These are phyloP conservation scores for Fomitiporia mediterranea DNA, from an alignment of 1,284 basidiomycete genomes.

Conservation along the genomic window DNA sequence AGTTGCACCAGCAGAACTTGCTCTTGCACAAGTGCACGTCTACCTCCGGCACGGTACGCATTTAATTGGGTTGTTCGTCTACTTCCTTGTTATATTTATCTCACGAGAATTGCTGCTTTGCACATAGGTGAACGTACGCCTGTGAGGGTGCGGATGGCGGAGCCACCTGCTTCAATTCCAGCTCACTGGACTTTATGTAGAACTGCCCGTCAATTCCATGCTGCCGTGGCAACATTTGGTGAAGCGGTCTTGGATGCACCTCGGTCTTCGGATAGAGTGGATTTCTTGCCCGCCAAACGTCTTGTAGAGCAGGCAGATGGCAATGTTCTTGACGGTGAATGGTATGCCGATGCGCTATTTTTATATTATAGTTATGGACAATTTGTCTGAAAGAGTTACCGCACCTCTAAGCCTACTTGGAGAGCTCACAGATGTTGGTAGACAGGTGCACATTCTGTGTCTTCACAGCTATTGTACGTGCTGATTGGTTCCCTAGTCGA, in stretches of 20 bases:
- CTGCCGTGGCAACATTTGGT: slow-evolving; percentile 37
- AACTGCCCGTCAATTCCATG: slow-evolving; percentile 48
- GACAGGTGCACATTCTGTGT: slow-evolving; percentile 41
- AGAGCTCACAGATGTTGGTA: slow-evolving; percentile 75
- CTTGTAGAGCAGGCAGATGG: slow-evolving; percentile 58
- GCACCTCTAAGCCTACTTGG: slow-evolving; percentile 54
- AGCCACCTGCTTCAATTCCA: slow-evolving; percentile 60
- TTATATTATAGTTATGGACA: not conserved
- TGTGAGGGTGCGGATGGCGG: slow-evolving; percentile 58
- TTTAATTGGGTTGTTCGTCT: not conserved
- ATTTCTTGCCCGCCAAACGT: slow-evolving; percentile 35
- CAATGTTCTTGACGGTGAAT: slow-evolving; percentile 49
- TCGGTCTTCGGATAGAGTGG: slow-evolving; percentile 23
- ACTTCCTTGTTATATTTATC: not conserved
- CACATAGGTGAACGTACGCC: slow-evolving; percentile 69
- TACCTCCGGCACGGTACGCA: slow-evolving; percentile 71
- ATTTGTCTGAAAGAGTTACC: slow-evolving; percentile 4
- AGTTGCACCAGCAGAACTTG: slow-evolving; percentile 47
- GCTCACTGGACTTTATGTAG: slow-evolving; percentile 69
- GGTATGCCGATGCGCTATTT: slow-evolving; percentile 38
- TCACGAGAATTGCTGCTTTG: not conserved
- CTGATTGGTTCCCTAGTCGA: slow-evolving; percentile 46
- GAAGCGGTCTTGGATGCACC: slow-evolving; percentile 20
- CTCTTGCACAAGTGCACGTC: slow-evolving; percentile 67
- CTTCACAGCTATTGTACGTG: slow-evolving; percentile 13